Evolutionary conservation across 2,329 filamentous ascomycete species (phyloP).

Genomic region (Ophiosphaerella korrae): DNA sequence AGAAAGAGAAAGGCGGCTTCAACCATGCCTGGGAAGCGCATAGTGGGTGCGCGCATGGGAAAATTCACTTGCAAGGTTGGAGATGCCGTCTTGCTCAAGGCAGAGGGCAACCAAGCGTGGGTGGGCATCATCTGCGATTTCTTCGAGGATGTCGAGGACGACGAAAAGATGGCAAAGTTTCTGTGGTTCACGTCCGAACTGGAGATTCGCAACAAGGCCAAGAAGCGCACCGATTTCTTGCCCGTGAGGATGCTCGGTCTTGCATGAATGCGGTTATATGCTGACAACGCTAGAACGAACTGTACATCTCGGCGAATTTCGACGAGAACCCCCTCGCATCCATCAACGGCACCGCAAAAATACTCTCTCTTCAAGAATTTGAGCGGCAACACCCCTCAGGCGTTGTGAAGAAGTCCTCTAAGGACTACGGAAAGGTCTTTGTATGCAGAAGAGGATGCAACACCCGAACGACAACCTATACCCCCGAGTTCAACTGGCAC

Average conservation of each 20-base stretch:
- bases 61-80: slow-evolving; percentile 79
- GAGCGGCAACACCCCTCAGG: slow-evolving; percentile 73
- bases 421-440: slow-evolving; percentile 83
- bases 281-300: slow-evolving; percentile 69
- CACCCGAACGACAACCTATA: slow-evolving; percentile 86
- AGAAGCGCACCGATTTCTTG: slow-evolving; percentile 80
- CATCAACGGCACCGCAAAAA: slow-evolving; percentile 84
- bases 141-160: slow-evolving; percentile 62
- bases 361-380: slow-evolving; percentile 76
- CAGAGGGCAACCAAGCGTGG: slow-evolving; percentile 90
- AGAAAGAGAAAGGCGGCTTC: slow-evolving; percentile 39
- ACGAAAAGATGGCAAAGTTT: slow-evolving; percentile 79
- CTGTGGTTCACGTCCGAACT: slow-evolving; percentile 96
- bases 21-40: slow-evolving; percentile 51
- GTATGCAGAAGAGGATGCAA: slow-evolving; percentile 90
- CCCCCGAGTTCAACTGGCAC: slow-evolving; percentile 91
- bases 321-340: slow-evolving; percentile 86
- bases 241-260: slow-evolving; percentile 55
- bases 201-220: slow-evolving; percentile 82
- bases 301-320: slow-evolving; percentile 87
- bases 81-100: slow-evolving; percentile 84
- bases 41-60: slow-evolving; percentile 83
- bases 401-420: slow-evolving; percentile 72
- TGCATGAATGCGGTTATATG: neutral
- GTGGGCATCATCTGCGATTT: slow-evolving; percentile 89